A percentile compares a stretch with the other conserved stretches of the same genome.
Conservation (phyloP, 2,329 filamentous ascomycete genomes). For the Penicillium sp. region DNA sequence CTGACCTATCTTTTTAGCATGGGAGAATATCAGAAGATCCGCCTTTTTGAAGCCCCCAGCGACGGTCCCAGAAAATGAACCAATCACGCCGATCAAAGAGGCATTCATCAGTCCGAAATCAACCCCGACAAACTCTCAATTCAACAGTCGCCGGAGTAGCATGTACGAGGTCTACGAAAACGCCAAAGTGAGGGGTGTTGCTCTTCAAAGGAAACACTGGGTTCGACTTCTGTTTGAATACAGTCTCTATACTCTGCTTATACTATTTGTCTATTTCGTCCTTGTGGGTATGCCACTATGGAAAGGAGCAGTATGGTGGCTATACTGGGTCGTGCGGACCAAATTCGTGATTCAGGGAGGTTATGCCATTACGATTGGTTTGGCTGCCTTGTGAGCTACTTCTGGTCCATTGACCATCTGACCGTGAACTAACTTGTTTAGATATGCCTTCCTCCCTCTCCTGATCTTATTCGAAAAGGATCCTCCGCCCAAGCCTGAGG, state of each 20-base stretch:
- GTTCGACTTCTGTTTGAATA: constrained; percentile 41
- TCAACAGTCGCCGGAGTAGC: constrained; percentile 9
- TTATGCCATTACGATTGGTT: constrained; percentile 41
- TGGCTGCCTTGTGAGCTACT: constrained; percentile 36
- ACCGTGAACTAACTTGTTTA: constrained; percentile 5
- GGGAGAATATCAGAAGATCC: background rate
- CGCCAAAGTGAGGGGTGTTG: constrained; percentile 19
- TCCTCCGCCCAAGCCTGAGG: constrained; percentile 19
- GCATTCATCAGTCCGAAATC: constrained; percentile 5
- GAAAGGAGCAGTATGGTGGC: constrained; percentile 46
- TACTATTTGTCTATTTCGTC: constrained; percentile 48
- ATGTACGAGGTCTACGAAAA: constrained; percentile 21
- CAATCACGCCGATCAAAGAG: background rate
- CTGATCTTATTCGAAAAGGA: constrained; percentile 37
- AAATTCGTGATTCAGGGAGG: constrained; percentile 44
- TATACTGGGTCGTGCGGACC: constrained; percentile 42
- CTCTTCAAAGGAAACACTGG: constrained; percentile 32
- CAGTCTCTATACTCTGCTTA: constrained; percentile 35
- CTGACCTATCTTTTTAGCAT: background rate
- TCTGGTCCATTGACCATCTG: background rate
- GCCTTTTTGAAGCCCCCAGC: constrained; percentile 4
- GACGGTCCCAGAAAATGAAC: constrained; percentile 12
- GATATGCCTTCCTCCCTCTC: constrained; percentile 30
- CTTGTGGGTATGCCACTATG: constrained; percentile 48
- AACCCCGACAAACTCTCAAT: constrained; percentile 6